Conservation (phyloP, 176 grass and related monocot species). For the Bromus sterilis region DNA sequence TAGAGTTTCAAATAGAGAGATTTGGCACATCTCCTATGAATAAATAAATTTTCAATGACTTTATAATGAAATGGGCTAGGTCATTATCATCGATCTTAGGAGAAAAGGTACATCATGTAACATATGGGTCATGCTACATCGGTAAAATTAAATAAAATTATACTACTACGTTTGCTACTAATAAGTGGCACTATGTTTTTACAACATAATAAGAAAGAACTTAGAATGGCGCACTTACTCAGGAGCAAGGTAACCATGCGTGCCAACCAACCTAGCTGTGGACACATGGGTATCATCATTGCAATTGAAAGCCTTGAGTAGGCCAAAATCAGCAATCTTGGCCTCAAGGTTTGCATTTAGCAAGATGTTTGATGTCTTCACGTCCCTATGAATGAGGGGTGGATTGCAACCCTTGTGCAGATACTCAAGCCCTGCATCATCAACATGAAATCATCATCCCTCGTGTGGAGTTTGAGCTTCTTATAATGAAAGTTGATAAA, state of each 20-base stretch:
- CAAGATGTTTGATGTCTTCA: constrained; percentile 53
- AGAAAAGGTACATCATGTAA: too few relatives aligned
- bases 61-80: too few relatives aligned
- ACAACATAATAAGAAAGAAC: background rate
- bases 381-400: constrained; percentile 41
- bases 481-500: background rate
- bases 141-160: too few relatives aligned
- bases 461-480: background rate
- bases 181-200: background rate
- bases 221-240: background rate
- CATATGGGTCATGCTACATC: too few relatives aligned
- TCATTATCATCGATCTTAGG: too few relatives aligned
- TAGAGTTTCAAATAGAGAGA: too few relatives aligned
- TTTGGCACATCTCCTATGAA: too few relatives aligned
- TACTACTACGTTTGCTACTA: background rate
- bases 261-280: constrained; percentile 7
- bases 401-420: constrained; percentile 51
- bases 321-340: constrained; percentile 68
- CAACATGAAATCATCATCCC: background rate
- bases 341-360: constrained; percentile 39
- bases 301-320: constrained; percentile 25
- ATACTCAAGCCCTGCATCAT: constrained; percentile 40
- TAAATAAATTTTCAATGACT: too few relatives aligned
- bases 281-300: constrained; percentile 22
- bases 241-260: constrained; percentile 42